Evolutionary conservation across 2,329 filamentous ascomycete species (phyloP), one percentile per base, ranked within the genome.

Genomic region (Ophiostoma piceae): DNA sequence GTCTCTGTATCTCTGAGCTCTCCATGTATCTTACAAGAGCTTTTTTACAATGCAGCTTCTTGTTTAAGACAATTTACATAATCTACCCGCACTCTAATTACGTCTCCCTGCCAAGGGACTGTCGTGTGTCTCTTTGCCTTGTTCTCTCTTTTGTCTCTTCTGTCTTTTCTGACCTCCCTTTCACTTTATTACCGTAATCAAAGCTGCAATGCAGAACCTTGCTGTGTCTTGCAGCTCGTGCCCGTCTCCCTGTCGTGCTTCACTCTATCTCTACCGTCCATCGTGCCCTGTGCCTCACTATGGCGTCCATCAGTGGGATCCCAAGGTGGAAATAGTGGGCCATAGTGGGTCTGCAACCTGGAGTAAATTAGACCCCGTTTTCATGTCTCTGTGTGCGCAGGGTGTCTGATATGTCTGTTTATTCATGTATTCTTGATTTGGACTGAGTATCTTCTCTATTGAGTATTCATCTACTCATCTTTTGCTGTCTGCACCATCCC

Each of bases 311-410:
- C 62, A 65, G 32, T 57, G 51, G 51, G n/a, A 62, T 65, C 29
- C 9, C 29, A 32, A 37, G 35, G 35, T 65, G 62, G 32, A 37
- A 65, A 37, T 22, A 22, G 62, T 39, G 62, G 62, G 16, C 1
- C 35, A 29, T 11, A 16, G 64, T 66, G 64, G 35, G 37, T 19
- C 37, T 37, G 32, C 37, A 22, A 22, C 64, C 35, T 66, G 64
- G 64, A 29, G 64, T 64, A 66, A 66, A 66, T 66, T 41, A 66
- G 64, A 66, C 64, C 29, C 64, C 43, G 29, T 41, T 66, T 41
- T 29, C 19, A 39, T 66, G 35, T 66, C 37, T 35, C 35, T 26
- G 19, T 64, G 19, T 62, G 3, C 32, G 29, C 6, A 35, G 29
- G n/a, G 35, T 35, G 35, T 35, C 35, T 35, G 35, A 35, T 35